Evolutionary conservation across 257 asterid genomes (phyloP).

Genomic region (Solanum piurae): DNA sequence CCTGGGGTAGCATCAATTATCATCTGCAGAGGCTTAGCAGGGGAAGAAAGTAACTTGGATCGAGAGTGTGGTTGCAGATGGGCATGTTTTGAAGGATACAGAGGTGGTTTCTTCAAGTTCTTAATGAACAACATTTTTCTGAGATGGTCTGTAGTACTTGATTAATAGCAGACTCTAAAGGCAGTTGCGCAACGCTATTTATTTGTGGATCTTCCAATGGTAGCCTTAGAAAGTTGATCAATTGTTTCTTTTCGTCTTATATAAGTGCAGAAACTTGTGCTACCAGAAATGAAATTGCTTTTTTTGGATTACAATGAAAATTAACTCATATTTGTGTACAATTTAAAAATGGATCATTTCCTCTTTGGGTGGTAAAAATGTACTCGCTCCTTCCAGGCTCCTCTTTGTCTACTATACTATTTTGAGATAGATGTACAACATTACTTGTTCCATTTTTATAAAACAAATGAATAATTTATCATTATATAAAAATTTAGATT

Average conservation of each 20-base stretch:
- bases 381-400: too few species aligned
- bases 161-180: neutral
- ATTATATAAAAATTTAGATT: neutral
- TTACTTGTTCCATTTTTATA: too few species aligned
- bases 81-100: neutral
- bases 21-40: constrained; percentile 87
- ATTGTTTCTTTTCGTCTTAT: neutral
- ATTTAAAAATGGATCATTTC: too few species aligned
- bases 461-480: too few species aligned
- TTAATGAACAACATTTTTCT: neutral
- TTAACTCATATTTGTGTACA: neutral
- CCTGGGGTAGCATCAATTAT: constrained; percentile 80
- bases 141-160: neutral
- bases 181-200: neutral
- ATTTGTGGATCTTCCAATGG: neutral
- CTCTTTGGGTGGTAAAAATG: neutral
- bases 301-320: neutral
- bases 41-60: constrained; percentile 40
- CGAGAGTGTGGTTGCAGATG: neutral
- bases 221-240: neutral
- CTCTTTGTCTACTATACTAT: too few species aligned
- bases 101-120: neutral
- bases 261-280: neutral
- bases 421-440: too few species aligned
- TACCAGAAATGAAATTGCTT: neutral